These are phyloP conservation scores for Agrocybe praecox DNA, from an alignment of 768 basidiomycete species.

Conservation along the genomic window DNA sequence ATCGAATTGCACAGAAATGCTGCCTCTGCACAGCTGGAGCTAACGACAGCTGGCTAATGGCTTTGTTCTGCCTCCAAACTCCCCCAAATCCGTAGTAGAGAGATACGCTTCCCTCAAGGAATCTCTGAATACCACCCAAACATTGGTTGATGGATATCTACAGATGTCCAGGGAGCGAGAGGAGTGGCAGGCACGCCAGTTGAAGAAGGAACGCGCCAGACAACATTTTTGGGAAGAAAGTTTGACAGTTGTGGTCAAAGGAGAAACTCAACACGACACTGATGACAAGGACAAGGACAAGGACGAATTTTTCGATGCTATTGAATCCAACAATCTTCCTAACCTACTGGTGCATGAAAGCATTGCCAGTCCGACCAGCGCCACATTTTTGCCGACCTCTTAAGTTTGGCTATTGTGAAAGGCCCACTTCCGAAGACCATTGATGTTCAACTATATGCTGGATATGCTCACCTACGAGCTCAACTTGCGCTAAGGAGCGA, in stretches of 20 bases:
- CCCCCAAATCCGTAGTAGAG: conserved; percentile 24
- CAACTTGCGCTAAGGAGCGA: conserved; percentile 64
- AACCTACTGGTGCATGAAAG: conserved; percentile 72
- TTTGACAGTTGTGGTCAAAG: conserved; percentile 79
- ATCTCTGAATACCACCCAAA: conserved; percentile 56
- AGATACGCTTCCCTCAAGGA: conserved; percentile 59
- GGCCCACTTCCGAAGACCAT: conserved; percentile 14
- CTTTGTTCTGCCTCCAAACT: conserved; percentile 37
- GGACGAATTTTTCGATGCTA: conserved; percentile 98
- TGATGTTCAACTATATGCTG: conserved; percentile 52
- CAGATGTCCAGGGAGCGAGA: conserved; percentile 74
- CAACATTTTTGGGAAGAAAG: conserved; percentile 89
- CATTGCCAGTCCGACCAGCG: conserved; percentile 47
- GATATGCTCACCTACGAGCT: conserved; percentile 66
- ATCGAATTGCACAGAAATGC: conserved; percentile 75
- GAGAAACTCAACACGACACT: conserved; percentile 63
- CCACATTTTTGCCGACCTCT: conserved; percentile 13
- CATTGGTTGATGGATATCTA: conserved; percentile 14
- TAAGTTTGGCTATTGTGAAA: conserved; percentile 1
- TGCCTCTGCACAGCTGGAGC: conserved; percentile 74
- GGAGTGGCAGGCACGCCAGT: conserved; percentile 69
- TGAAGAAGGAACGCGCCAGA: conserved; percentile 64
- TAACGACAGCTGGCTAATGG: conserved; percentile 62
- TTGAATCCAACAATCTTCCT: conserved; percentile 79
- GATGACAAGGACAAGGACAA: too few species aligned